These are phyloP conservation scores for Ascoidea tarda DNA, from an alignment of 805 yeast species.

Conservation along the genomic window DNA sequence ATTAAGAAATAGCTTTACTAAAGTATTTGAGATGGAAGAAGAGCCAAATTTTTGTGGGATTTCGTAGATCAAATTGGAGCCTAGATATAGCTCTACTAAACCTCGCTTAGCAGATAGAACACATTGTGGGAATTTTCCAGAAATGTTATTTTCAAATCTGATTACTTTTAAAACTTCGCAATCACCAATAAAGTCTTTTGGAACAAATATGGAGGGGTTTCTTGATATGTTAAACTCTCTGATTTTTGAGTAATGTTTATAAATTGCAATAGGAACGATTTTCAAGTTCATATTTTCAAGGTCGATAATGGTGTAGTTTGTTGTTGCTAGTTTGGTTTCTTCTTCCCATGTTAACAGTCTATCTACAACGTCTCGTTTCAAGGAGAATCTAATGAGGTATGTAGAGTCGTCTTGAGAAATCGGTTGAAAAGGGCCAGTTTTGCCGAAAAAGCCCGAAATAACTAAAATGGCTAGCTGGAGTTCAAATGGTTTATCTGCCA, in stretches of 20 bases:
- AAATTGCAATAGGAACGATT: slow-evolving; percentile 72
- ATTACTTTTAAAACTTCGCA: slow-evolving; percentile 51
- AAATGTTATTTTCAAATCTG: slow-evolving; percentile 53
- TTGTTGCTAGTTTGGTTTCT: slow-evolving; percentile 39
- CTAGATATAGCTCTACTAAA: slow-evolving; percentile 54
- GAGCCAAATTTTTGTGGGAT: slow-evolving; percentile 35
- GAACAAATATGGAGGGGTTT: slow-evolving; percentile 73
- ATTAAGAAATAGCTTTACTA: slow-evolving; percentile 49
- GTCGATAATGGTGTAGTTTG: slow-evolving; percentile 60
- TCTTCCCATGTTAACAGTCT: slow-evolving; percentile 51
- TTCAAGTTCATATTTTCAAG: slow-evolving; percentile 60
- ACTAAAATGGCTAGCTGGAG: slow-evolving; percentile 60
- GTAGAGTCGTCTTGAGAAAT: slow-evolving; percentile 76
- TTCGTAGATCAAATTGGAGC: slow-evolving; percentile 58
- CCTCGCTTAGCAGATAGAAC: slow-evolving; percentile 46
- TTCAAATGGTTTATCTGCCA: slow-evolving; percentile 59
- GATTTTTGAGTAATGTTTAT: slow-evolving; percentile 66
- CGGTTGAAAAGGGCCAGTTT: slow-evolving; percentile 59
- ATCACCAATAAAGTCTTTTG: slow-evolving; percentile 57
- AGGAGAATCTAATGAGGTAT: slow-evolving; percentile 64
- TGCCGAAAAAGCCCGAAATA: slow-evolving; percentile 56
- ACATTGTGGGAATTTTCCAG: slow-evolving; percentile 38
- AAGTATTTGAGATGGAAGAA: slow-evolving; percentile 29
- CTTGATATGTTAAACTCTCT: slow-evolving; percentile 69
- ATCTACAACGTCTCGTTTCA: slow-evolving; percentile 41